These are phyloP conservation scores for Metschnikowia cerradonensis DNA, from an alignment of 805 yeast genomes.

Conservation along the genomic window DNA sequence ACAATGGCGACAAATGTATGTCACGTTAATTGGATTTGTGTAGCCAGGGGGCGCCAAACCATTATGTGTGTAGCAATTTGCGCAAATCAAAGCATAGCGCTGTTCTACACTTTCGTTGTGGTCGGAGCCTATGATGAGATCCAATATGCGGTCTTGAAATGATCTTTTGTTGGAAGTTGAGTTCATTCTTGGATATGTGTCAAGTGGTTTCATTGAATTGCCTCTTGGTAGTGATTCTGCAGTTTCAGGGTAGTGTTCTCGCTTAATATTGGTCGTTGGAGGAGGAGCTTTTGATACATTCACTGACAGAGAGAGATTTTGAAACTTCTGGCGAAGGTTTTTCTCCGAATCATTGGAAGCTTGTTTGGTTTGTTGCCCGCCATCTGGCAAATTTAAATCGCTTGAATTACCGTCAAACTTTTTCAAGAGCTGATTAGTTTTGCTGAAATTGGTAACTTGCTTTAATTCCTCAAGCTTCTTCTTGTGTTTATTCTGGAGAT, in stretches of 20 bases:
- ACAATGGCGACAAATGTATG: slow-evolving; percentile 65
- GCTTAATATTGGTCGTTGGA: not conserved
- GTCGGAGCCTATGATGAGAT: slow-evolving; percentile 46
- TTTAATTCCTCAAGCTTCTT: slow-evolving; percentile 64
- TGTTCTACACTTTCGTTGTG: slow-evolving; percentile 58
- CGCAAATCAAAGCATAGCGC: slow-evolving; percentile 71
- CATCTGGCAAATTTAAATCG: slow-evolving; percentile 2
- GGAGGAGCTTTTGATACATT: not conserved
- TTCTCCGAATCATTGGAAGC: not conserved
- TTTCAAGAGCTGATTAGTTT: slow-evolving; percentile 68
- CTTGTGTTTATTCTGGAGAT: slow-evolving; percentile 44
- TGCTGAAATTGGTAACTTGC: slow-evolving; percentile 66
- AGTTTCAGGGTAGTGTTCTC: not conserved
- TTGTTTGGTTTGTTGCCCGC: not conserved
- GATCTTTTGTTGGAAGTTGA: slow-evolving; percentile 16
- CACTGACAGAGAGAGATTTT: not conserved
- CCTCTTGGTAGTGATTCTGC: not conserved
- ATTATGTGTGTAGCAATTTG: slow-evolving; percentile 62
- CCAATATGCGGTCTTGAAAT: slow-evolving; percentile 36
- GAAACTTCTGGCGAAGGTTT: not conserved
- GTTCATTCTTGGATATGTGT: not conserved
- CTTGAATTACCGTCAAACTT: slow-evolving; percentile 37
- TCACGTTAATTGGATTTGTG: slow-evolving; percentile 43
- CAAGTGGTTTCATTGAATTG: not conserved
- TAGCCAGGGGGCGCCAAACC: slow-evolving; percentile 78